Base-by-base conservation (phyloP, 352 stramenopile species). In the Globisporangium orthogonon region DNA sequence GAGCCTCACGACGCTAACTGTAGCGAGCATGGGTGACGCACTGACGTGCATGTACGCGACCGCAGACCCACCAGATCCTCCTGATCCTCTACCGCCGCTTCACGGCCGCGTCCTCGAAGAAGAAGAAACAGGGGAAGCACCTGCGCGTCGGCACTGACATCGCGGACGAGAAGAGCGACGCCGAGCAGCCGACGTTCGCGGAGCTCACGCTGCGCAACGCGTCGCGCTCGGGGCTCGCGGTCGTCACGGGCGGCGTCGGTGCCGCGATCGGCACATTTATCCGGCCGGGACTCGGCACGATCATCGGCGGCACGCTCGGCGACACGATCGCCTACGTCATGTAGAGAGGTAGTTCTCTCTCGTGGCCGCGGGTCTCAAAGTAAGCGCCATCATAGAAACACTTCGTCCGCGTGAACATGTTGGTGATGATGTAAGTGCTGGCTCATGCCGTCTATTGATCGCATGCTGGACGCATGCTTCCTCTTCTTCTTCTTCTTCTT, bases 241-340 rank as follows among this genome's bases (percentile, higher is more conserved):
- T 94, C 37, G 71, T 94, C 60, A 89, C 78, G 46, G 76, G 81
- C 18, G 78, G 81, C 39, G 56, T 90, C 6, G 81, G 81, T 11
- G 81, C 81, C 1, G 81, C 81, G 9, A 52, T 94, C 45, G 84
- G 84, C 49, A 91, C 84, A 40, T 59, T 86, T 18, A 61, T 94
- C 33, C 76, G 79, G 41, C 84, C 84, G 51, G 84, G 84, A 43
- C 67, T 88, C 11, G 84, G 84, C 66, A 94, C 84, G 46, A 69
- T 91, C 44, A 76, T 94, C 58, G 84, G 84, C 31, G 81, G 79
- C 30, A 87, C 76, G 52, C 61, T 94, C 23, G 84, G 84, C 41
- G 84, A 94, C 58, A 81, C 81, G n/a, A 75, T 91, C 61, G 81
- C 66, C 17, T 94, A 94, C 73, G 68, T 88, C n/a, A 31, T 61